Percentiles rank a stretch among this genome's conserved stretches.
Evolutionary conservation across 2,329 filamentous ascomycete genomes (phyloP).

Genomic region (Colletotrichum camelliae): DNA sequence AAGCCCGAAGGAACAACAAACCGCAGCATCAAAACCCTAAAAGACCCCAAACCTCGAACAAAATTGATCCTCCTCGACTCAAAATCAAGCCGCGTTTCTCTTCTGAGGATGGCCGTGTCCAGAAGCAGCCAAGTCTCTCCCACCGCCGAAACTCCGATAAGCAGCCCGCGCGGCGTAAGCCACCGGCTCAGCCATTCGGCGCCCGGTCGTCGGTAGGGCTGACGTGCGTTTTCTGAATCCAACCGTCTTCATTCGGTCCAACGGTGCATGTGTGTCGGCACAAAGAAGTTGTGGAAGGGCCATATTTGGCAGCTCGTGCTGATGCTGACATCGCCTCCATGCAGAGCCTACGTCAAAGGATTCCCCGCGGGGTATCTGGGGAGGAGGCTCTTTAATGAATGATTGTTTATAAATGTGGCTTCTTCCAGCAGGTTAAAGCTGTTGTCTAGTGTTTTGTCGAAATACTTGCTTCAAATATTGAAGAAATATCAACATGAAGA

Average conservation of each 20-base stretch:
- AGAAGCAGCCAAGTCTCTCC: not conserved
- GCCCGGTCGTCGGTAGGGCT: not conserved
- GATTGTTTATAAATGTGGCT: not conserved
- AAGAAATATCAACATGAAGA: not conserved
- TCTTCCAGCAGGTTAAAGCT: too few species aligned
- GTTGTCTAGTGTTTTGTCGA: too few species aligned
- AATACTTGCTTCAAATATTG: not conserved
- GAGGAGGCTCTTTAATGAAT: not conserved
- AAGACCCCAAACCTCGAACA: not conserved
- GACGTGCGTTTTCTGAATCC: not conserved
- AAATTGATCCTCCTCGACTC: not conserved
- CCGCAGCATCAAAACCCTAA: not conserved
- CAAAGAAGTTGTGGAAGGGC: not conserved
- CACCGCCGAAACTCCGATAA: not conserved
- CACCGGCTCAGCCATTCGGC: not conserved
- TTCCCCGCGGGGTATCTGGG: not conserved
- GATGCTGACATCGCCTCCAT: not conserved
- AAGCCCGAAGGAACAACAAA: not conserved
- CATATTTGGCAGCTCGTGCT: not conserved
- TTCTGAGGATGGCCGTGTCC: not conserved
- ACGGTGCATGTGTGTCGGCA: not conserved
- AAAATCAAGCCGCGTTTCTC: not conserved
- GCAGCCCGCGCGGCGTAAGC: not conserved
- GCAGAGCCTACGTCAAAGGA: not conserved
- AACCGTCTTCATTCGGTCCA: not conserved